Evolutionary conservation across 805 yeast species (phyloP), one percentile per base, ranked within the genome.

Genomic region (Sporopachydermia lactativora): DNA sequence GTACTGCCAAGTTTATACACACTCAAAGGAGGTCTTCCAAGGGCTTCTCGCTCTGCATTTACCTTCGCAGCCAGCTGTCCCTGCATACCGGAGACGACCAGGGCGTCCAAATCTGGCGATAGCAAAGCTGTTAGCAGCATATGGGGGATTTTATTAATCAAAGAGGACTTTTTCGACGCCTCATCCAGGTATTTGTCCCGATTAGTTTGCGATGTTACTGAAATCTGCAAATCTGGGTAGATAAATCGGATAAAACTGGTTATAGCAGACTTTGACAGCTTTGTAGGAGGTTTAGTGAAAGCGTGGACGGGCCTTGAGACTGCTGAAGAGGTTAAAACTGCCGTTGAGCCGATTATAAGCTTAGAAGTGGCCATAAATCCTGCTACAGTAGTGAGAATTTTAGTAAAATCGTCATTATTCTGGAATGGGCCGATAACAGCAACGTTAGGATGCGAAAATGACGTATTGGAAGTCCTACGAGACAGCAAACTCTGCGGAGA

Each of bases 271-370:
- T 24, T 24, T n/a, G 31, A 24, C n/a, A 24, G 31, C n/a, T 24
- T 24, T 8, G 31, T 24, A 24, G 13, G 8, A 8, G 31, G 13
- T 24, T 8, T 8, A 24, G 31, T 24, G n/a, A n/a, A n/a, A 24
- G 31, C 8, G 8, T 8, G 8, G n/a, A n/a, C n/a, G n/a, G n/a
- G n/a, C n/a, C n/a, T 8, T 8, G 13, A 8, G 31, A 8, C 31
- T 8, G 31, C 31, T 24, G 31, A 24, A 24, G 8, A 8, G 8
- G 8, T 24, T 8, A n/a, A 24, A 8, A 24, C 31, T 24, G 31
- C n/a, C n/a, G 97, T 85, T 3, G 92, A 64, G 0, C 98, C 99
- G 4, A 92, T 66, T 38, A 89, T 80, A 11, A 92, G 61, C 15
- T 58, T 60, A 2, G 56, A 48, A 2, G 58, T 50, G 0, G 94